phyloP scores from a whole-genome alignment of 1,284 basidiomycete species.

The Trichosporon coremiiforme region DNA sequence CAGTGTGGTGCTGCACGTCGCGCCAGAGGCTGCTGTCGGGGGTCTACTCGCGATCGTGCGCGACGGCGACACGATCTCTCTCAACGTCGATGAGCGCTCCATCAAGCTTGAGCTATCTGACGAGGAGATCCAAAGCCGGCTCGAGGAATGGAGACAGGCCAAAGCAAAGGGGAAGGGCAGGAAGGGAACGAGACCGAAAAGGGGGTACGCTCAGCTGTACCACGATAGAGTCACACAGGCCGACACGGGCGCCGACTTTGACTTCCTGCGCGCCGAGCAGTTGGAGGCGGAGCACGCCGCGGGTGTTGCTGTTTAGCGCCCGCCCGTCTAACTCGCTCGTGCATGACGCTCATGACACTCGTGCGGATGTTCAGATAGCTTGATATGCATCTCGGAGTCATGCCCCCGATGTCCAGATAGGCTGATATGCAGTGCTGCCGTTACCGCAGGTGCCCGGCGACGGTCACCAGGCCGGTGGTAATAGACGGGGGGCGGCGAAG shows the following conservation, averaged over 20 bases:
- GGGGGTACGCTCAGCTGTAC: conserved; percentile 50
- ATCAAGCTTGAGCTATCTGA: conserved; percentile 35
- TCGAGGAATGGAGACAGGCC: conserved; percentile 32
- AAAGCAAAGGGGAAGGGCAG: background rate
- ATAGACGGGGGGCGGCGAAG: no score
- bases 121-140: conserved; percentile 38
- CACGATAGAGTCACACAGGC: conserved; percentile 46
- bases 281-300: background rate
- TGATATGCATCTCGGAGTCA: no score
- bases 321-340: background rate
- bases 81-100: conserved; percentile 44
- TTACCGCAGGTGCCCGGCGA: no score
- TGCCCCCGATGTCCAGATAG: no score
- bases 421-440: no score
- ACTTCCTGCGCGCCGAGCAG: conserved; percentile 37
- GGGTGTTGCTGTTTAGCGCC: background rate
- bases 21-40: conserved; percentile 53
- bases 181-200: conserved; percentile 21
- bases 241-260: conserved; percentile 50
- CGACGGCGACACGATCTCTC: conserved; percentile 48
- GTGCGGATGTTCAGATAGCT: no score
- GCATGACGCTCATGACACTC: no score
- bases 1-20: conserved; percentile 51
- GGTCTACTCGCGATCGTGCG: conserved; percentile 51
- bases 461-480: no score